Conservation (phyloP, 2,329 filamentous ascomycete species). For the Penicillium sp. region DNA sequence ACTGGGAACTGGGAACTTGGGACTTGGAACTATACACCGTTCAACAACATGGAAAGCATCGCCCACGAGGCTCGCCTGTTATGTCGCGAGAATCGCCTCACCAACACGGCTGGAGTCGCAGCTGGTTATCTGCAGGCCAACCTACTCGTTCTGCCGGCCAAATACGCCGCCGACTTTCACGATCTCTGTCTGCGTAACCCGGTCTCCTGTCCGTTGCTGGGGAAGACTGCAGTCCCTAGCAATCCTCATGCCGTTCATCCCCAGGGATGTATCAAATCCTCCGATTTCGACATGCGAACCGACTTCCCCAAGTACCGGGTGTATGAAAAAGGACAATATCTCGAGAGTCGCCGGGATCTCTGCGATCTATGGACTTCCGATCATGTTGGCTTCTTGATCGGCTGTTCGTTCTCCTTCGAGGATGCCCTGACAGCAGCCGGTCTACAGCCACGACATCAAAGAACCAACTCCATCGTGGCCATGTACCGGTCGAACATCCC, state of each 20-base stretch:
- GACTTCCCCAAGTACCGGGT: constrained; percentile 65
- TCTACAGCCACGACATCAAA: constrained; percentile 57
- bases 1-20: no score
- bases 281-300: constrained; percentile 59
- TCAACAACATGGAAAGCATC: constrained; percentile 17
- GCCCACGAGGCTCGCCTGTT: constrained; percentile 47
- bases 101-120: constrained; percentile 59
- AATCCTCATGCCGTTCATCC: constrained; percentile 27
- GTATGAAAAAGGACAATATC: constrained; percentile 55
- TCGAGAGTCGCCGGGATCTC: constrained; percentile 50
- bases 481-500: constrained; percentile 66
- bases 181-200: constrained; percentile 64
- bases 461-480: constrained; percentile 56
- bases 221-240: constrained; percentile 49
- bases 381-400: constrained; percentile 66
- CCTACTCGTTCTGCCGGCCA: constrained; percentile 62
- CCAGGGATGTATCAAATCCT: constrained; percentile 24
- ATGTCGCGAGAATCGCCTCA: constrained; percentile 47
- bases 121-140: constrained; percentile 65
- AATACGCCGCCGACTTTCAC: constrained; percentile 63
- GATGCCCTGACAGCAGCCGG: constrained; percentile 57
- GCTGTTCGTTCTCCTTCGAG: constrained; percentile 69
- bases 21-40: neutral
- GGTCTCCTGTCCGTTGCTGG: constrained; percentile 65
- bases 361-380: constrained; percentile 58